These are phyloP conservation scores for Citeromyces hawaiiensis DNA, from an alignment of 1,139 yeast genomes.

Conservation along the genomic window DNA sequence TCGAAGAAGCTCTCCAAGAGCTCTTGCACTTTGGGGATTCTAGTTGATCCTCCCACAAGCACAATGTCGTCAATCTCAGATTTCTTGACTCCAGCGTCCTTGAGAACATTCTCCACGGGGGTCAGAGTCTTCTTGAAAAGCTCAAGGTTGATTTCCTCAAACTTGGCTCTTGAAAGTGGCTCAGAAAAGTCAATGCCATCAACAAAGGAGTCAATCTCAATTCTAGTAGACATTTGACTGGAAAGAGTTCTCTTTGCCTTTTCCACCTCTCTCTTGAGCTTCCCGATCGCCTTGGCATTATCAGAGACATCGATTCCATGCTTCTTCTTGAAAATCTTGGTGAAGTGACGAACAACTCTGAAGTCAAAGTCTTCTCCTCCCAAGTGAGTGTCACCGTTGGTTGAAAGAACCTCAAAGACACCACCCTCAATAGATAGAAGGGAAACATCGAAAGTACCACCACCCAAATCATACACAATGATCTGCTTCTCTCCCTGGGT, in stretches of 20 bases:
- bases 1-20: conserved; percentile 95
- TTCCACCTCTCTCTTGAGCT: conserved; percentile 98
- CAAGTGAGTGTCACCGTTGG: conserved; percentile 97
- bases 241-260: conserved; percentile 99
- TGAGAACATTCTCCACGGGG: conserved; percentile 96
- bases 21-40: conserved; percentile 98
- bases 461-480: conserved; percentile 90
- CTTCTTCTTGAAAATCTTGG: conserved; percentile 77
- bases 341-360: conserved; percentile 68
- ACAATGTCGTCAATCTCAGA: conserved; percentile 89
- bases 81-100: conserved; percentile 89
- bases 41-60: conserved; percentile 99
- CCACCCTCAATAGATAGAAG: conserved; percentile 88
- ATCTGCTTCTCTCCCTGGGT: conserved; percentile 79
- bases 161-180: conserved; percentile 97
- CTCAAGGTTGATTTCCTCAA: conserved; percentile 94
- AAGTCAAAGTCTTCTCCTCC: conserved; percentile 95
- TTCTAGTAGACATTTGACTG: conserved; percentile 90
- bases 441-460: conserved; percentile 98
- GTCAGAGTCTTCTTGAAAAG: conserved; percentile 92
- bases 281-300: conserved; percentile 79
- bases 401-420: conserved; percentile 92
- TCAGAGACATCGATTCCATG: conserved; percentile 60
- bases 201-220: conserved; percentile 92
- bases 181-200: conserved; percentile 97